Evolutionary conservation across 176 grass and related monocot genomes (phyloP), one percentile per base, ranked within the genome.

Genomic region (Tillandsia fasciculata): DNA sequence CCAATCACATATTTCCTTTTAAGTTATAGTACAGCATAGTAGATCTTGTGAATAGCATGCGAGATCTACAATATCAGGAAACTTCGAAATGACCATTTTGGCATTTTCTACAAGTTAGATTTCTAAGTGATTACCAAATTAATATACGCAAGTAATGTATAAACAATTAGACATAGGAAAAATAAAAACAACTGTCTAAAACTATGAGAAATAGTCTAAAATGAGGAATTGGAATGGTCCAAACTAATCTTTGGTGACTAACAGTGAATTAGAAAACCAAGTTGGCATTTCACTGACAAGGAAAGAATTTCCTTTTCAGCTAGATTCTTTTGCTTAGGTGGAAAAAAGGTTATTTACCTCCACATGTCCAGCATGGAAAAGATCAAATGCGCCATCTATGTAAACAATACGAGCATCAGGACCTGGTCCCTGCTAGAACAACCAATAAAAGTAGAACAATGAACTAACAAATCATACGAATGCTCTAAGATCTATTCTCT

Each of bases 321-420:
- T 61, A 18, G 17, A 13, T 3, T 56, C 52, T 56, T 61, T 20
- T 61, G 15, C 22, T 61, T 61, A 61, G 17, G 51, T 76, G 65
- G 50, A 18, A 2, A 68, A 70, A 26, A 66, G 26, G 64, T 73
- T 79, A 26, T 61, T 23, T 83, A 99, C 90, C 94, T 99, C 94
- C 42, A 99, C 94, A 82, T 99, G 84, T 65, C 94, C 94, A 75
- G 94, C 90, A 83, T 99, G 94, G 49, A 99, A 88, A 48, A 93
- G 82, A 90, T 99, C 90, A 80, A 93, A 99, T 42, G 89, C 94
- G 54, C 90, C 94, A 53, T 99, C 94, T 49, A 93, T 93, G 75
- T 99, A 99, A 75, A 99, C 80, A 88, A 93, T 76, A 52, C 80
- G 78, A 81, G 90, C 91, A 86, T 93, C 80, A 73, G 90, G 87